These are phyloP conservation scores for Wickerhamomyces canadensis DNA, from an alignment of 805 yeast genomes.

Conservation along the genomic window DNA sequence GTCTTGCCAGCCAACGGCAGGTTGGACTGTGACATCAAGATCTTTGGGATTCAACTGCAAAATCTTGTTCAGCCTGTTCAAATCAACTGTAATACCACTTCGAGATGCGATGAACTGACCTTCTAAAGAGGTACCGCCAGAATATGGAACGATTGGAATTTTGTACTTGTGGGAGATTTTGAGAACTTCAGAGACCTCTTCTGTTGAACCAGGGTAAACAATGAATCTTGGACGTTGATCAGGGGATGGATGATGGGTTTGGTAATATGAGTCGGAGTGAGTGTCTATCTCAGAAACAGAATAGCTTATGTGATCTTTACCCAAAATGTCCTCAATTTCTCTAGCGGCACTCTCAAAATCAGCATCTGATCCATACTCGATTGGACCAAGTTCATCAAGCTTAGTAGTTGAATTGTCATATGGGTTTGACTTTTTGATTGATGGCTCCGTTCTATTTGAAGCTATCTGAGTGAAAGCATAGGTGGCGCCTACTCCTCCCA, in stretches of 20 bases:
- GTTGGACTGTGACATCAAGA: constrained; percentile 68
- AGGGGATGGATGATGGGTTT: constrained; percentile 56
- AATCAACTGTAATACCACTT: constrained; percentile 60
- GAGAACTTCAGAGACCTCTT: constrained; percentile 59
- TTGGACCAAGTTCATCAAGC: constrained; percentile 30
- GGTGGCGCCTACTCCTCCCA: constrained; percentile 14
- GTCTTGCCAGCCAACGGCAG: constrained; percentile 78
- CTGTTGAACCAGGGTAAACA: constrained; percentile 58
- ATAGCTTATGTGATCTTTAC: constrained; percentile 28
- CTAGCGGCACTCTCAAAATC: constrained; percentile 35
- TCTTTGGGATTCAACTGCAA: constrained; percentile 54
- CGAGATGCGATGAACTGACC: constrained; percentile 77
- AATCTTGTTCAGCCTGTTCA: constrained; percentile 54
- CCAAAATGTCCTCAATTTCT: constrained; percentile 35
- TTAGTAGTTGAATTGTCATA: constrained; percentile 28
- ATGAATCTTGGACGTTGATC: constrained; percentile 55
- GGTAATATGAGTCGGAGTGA: constrained; percentile 57
- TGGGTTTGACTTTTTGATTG: not conserved
- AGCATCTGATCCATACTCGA: constrained; percentile 34
- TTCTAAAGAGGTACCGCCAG: constrained; percentile 77
- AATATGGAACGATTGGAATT: constrained; percentile 71
- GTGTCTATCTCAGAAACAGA: constrained; percentile 38
- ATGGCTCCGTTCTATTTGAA: not conserved
- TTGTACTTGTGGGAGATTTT: constrained; percentile 53
- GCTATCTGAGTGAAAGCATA: constrained; percentile 4